A percentile compares a stretch with the other conserved stretches of the same genome.
These are phyloP conservation scores for Gynostemma pentaphyllum DNA, from an alignment of 306 rosid species.

Conservation along the genomic window DNA sequence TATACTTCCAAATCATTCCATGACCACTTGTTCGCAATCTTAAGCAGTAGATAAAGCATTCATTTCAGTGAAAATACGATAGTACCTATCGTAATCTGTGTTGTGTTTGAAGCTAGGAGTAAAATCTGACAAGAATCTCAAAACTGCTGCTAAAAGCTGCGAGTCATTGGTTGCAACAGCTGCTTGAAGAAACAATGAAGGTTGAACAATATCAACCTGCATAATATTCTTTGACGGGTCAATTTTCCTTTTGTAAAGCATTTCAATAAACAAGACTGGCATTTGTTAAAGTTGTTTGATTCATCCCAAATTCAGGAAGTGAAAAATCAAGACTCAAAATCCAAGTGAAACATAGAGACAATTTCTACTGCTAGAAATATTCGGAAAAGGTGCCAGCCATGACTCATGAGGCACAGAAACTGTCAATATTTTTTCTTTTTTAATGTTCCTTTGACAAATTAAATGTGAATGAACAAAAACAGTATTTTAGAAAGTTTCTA, in stretches of 20 bases:
- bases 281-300: too few relatives aligned
- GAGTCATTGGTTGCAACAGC: constrained; percentile 58
- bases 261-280: not conserved
- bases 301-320: not conserved
- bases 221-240: not conserved
- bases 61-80: constrained; percentile 60
- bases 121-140: constrained; percentile 74
- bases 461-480: not conserved
- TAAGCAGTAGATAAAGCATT: constrained; percentile 45
- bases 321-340: not conserved
- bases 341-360: not conserved
- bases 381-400: not conserved
- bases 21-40: constrained; percentile 5
- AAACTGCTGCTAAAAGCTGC: constrained; percentile 73
- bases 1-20: not conserved
- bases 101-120: constrained; percentile 61
- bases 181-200: constrained; percentile 84
- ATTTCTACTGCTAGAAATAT: not conserved
- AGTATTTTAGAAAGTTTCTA: not conserved
- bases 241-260: not conserved
- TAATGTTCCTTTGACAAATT: not conserved
- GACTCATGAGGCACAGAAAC: not conserved
- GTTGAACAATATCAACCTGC: constrained; percentile 70
- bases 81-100: constrained; percentile 59
- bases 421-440: too few relatives aligned